These are phyloP conservation scores for Fusarium continuum DNA, from an alignment of 2,329 filamentous ascomycete species.

Conservation along the genomic window DNA sequence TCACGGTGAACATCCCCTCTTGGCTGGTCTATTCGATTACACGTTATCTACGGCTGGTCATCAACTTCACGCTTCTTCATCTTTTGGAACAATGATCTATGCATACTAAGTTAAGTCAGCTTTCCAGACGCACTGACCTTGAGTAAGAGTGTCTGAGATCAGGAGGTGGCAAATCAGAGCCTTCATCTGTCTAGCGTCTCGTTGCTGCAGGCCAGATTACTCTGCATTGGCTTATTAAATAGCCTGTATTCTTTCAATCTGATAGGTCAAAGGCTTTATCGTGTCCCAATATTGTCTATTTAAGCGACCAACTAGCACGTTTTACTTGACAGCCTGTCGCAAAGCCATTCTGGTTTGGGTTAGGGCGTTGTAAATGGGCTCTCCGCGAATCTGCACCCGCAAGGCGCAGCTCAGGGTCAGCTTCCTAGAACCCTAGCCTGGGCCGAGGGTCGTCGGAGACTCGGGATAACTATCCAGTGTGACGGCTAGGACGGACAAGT, in stretches of 20 bases:
- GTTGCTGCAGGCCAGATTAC: background rate
- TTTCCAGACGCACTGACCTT: too few species aligned
- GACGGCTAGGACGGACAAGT: background rate
- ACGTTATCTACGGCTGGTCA: too few species aligned
- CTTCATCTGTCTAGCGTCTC: background rate
- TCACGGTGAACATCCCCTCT: too few species aligned
- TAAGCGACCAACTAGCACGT: background rate
- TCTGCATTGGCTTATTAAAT: background rate
- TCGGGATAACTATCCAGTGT: background rate
- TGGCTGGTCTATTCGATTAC: too few species aligned
- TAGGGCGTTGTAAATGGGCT: background rate
- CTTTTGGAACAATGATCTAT: too few species aligned
- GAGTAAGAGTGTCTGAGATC: too few species aligned
- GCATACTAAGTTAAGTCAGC: too few species aligned
- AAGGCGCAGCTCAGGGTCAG: slow-evolving; percentile 16
- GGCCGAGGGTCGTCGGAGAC: background rate
- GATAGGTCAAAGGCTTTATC: background rate
- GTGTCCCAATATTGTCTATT: background rate
- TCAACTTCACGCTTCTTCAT: too few species aligned
- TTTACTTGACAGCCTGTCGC: background rate
- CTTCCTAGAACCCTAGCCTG: background rate
- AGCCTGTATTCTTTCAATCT: background rate
- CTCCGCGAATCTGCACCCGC: slow-evolving; percentile 1
- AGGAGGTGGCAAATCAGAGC: background rate
- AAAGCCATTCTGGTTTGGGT: background rate